Evolutionary conservation across 108 stramenopile species (phyloP).

Genomic region (Bacterosira constricta): DNA sequence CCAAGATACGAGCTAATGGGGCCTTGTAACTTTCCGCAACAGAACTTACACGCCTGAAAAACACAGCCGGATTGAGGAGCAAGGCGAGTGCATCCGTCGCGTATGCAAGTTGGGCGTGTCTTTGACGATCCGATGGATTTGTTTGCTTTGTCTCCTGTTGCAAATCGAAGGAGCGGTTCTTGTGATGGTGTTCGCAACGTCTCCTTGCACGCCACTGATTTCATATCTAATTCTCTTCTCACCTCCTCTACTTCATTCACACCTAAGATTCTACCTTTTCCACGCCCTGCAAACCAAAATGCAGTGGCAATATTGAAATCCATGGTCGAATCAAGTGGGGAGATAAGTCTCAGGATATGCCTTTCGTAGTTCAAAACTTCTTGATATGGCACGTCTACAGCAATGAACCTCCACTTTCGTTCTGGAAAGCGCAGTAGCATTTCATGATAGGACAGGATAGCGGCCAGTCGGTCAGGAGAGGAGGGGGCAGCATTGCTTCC

Average conservation of each 20-base stretch:
- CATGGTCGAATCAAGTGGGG: slow-evolving; percentile 85
- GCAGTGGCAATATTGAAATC: slow-evolving; percentile 96
- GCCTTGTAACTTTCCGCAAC: slow-evolving; percentile 47
- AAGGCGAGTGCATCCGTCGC: slow-evolving; percentile 33
- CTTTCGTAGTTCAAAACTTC: slow-evolving; percentile 68
- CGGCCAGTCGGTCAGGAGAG: slow-evolving; percentile 92
- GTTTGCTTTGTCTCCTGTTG: slow-evolving; percentile 5
- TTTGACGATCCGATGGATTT: not conserved
- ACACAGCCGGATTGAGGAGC: slow-evolving; percentile 34
- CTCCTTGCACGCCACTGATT: not conserved
- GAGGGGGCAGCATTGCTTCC: slow-evolving; percentile 17
- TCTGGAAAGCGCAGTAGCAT: slow-evolving; percentile 64
- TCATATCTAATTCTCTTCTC: not conserved
- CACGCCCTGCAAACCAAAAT: slow-evolving; percentile 92
- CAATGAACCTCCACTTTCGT: slow-evolving; percentile 71
- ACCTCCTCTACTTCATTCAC: not conserved
- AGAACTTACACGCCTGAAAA: slow-evolving; percentile 42
- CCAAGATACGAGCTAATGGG: slow-evolving; percentile 45
- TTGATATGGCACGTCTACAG: slow-evolving; percentile 73
- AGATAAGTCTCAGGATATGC: slow-evolving; percentile 66
- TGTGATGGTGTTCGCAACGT: not conserved
- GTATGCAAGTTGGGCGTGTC: slow-evolving; percentile 9
- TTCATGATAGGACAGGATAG: slow-evolving; percentile 70
- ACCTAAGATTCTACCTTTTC: slow-evolving; percentile 49
- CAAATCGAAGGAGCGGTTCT: slow-evolving; percentile 41